Percentiles rank a stretch among this genome's conserved stretches.
Evolutionary conservation across 1,284 basidiomycete genomes (phyloP).

Genomic region (Papiliotrema nemorosa): DNA sequence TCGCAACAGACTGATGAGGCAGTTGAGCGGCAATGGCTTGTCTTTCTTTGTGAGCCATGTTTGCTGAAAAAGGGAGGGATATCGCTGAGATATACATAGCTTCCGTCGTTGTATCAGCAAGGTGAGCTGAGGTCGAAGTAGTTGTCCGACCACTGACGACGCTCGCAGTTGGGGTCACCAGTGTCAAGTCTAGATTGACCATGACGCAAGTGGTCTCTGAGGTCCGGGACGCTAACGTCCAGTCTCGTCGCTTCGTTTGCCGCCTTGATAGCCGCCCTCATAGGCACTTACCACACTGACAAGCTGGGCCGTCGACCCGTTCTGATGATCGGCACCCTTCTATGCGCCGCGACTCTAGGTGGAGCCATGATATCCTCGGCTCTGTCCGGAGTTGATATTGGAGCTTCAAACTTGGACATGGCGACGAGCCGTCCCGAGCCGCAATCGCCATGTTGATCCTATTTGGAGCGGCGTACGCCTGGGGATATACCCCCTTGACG

Average conservation of each 20-base stretch:
- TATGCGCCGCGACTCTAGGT: constrained; percentile 14
- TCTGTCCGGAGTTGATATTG: constrained; percentile 4
- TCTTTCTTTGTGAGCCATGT: constrained; percentile 6
- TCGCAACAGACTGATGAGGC: neutral
- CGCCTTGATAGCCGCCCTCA: constrained; percentile 12
- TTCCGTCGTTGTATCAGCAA: constrained; percentile 15
- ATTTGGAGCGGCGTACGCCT: constrained; percentile 14
- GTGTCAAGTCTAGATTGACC: constrained; percentile 15
- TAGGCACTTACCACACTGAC: constrained; percentile 19
- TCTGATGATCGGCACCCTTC: constrained; percentile 17
- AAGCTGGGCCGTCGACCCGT: constrained; percentile 18
- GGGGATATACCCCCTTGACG: constrained; percentile 16
- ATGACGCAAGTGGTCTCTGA: constrained; percentile 19
- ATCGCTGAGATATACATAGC: constrained; percentile 1
- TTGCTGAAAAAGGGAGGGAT: neutral
- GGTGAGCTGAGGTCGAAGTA: constrained; percentile 9
- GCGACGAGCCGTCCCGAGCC: constrained; percentile 11
- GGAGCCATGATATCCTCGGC: constrained; percentile 18
- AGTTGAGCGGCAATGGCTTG: neutral
- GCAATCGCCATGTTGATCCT: constrained; percentile 23
- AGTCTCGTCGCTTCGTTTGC: constrained; percentile 18
- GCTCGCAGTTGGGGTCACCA: constrained; percentile 17
- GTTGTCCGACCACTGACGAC: neutral
- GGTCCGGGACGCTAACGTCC: neutral
- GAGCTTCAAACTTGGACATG: neutral